These are phyloP conservation scores for Gamarada debralockiae DNA, from an alignment of 495 filamentous ascomycete species.

Conservation along the genomic window DNA sequence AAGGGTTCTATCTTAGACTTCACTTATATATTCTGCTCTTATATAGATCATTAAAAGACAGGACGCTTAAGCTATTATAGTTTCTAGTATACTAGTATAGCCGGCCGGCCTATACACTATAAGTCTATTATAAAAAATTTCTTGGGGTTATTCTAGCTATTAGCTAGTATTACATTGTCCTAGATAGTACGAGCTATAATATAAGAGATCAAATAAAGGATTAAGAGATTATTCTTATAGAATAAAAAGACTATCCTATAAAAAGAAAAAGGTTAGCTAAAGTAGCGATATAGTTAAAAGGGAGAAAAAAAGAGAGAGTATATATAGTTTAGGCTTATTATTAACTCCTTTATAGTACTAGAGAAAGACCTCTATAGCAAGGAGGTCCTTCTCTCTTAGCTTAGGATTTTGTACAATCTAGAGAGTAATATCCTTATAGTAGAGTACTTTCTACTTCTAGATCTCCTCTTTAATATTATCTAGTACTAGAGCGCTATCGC, in stretches of 20 bases:
- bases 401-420: constrained; percentile 25
- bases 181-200: constrained; percentile 18
- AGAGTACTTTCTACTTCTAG: constrained; percentile 20
- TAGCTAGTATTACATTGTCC: constrained; percentile 18
- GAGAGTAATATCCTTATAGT: constrained; percentile 26
- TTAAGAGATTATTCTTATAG: constrained; percentile 12
- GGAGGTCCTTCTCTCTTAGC: constrained; percentile 17
- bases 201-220: constrained; percentile 23
- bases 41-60: constrained; percentile 17
- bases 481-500: no score
- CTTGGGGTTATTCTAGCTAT: constrained; percentile 16
- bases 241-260: constrained; percentile 25
- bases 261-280: constrained; percentile 9
- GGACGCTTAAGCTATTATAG: constrained; percentile 17
- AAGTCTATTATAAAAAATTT: constrained; percentile 20
- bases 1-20: constrained; percentile 18
- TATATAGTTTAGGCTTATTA: constrained; percentile 32
- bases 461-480: constrained; percentile 3
- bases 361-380: constrained; percentile 24
- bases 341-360: constrained; percentile 26
- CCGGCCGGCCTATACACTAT: neutral
- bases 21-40: neutral
- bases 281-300: neutral
- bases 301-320: no score
- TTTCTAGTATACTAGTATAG: constrained; percentile 23